Evolutionary conservation across 1,139 yeast genomes (phyloP), one percentile per base, ranked within the genome.

Genomic region (Yarrowia galli): DNA sequence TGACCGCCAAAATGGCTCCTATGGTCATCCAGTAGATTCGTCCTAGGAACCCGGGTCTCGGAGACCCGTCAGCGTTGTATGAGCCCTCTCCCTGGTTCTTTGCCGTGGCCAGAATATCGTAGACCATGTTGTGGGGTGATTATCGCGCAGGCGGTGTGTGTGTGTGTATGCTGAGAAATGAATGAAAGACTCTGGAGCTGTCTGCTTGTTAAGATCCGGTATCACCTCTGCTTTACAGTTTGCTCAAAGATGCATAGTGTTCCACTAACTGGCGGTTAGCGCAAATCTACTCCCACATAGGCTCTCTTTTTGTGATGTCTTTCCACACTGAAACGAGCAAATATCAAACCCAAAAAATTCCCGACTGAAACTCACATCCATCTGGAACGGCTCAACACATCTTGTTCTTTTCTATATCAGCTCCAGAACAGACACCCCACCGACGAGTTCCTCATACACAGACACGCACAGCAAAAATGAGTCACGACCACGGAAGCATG

Each of bases 41-140:
- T 15, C 67, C 70, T 20, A 63, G 61, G 53, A 65, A 69, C 16
- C 68, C 69, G 2, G 69, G 70, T 36, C 68, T 38, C 1, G 68
- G 68, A 13, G 43, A 53, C 15, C 66, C 67, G 38, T 32, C 70
- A 1, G 61, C 15, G 51, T 63, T 67, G 56, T 54, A 63, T 7
- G 67, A 63, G 25, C 61, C 63, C 51, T 35, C 58, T 28, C 65
- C 67, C 32, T 36, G 48, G 58, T 63, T 61, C 15, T 61, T 46
- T 1, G 66, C 66, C 12, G 66, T 46, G 38, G 66, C 66, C 18
- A 61, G 56, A 46, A 61, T 61, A 38, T 61, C 66, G 46, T 61
- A 61, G 23, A 15, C 66, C 66, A 61, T 61, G 23, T n/a, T 35
- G 45, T 4, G 20, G n/a, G 16, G 40, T 36, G 40, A 36, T 1